Conservation (phyloP, 805 yeast species). For the Wickerhamomyces tratensis region DNA sequence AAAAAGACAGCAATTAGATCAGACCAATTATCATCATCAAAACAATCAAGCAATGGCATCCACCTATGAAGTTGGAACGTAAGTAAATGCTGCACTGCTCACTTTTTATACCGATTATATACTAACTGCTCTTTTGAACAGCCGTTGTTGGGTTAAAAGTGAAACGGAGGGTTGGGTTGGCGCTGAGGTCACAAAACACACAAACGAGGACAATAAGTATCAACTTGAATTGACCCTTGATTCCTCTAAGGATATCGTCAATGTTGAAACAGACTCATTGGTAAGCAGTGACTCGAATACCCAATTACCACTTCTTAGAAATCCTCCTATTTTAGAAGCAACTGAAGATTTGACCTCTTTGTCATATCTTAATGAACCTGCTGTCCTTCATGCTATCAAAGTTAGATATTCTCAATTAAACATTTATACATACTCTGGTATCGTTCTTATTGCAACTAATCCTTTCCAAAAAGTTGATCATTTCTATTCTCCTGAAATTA, state of each 20-base stretch:
- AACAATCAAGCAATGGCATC: slow-evolving; percentile 21
- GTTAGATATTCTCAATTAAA: slow-evolving; percentile 82
- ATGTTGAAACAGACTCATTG: slow-evolving; percentile 34
- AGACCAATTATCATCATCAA: too few relatives aligned
- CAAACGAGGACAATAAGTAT: slow-evolving; percentile 32
- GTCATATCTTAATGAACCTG: slow-evolving; percentile 92
- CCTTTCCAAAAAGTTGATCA: slow-evolving; percentile 93
- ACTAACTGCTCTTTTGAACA: slow-evolving; percentile 19
- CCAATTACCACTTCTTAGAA: slow-evolving; percentile 71
- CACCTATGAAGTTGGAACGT: slow-evolving; percentile 47
- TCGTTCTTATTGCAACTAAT: slow-evolving; percentile 90
- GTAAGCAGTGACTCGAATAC: slow-evolving; percentile 17
- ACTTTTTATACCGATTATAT: too few relatives aligned
- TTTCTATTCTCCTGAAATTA: slow-evolving; percentile 82
- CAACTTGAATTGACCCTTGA: slow-evolving; percentile 45
- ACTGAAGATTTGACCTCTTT: slow-evolving; percentile 90
- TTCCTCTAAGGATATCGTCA: slow-evolving; percentile 31
- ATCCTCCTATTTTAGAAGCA: slow-evolving; percentile 87
- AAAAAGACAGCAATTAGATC: too few relatives aligned
- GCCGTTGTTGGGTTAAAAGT: slow-evolving; percentile 75
- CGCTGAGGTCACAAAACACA: slow-evolving; percentile 43
- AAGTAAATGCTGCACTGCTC: slow-evolving; percentile 18
- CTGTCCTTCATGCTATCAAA: slow-evolving; percentile 88
- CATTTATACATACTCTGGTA: slow-evolving; percentile 94
- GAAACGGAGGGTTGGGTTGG: slow-evolving; percentile 66